Evolutionary conservation across 2,329 filamentous ascomycete species (phyloP), one percentile per base, ranked within the genome.

Genomic region (Xylaria sp.): DNA sequence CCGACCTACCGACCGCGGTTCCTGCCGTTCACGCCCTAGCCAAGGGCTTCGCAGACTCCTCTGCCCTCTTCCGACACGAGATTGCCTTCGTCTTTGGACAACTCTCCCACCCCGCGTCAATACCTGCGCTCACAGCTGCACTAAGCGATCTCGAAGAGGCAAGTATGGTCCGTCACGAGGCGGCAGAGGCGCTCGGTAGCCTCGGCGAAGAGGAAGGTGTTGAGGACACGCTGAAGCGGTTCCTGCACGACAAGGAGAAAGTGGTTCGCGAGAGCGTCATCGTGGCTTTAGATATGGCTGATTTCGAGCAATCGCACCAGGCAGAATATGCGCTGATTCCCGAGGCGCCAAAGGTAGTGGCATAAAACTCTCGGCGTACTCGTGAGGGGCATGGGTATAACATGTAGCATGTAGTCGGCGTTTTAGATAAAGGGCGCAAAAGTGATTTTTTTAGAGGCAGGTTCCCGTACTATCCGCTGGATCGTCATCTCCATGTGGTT

Each of bases 61-160:
- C 94, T 58, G 94, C 94, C 5, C 89, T 99, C 7, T 98, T 99
- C 87, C 91, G 96, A 73, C 96, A 99, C 83, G 96, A 99, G 80
- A 94, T 99, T 73, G 96, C 96, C 15, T 99, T 99, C 79, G 96
- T 99, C 15, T 99, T 99, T 75, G 96, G 96, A 64, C 96, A 99
- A 81, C 86, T 99, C 61, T 94, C 92, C 64, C 96, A 99, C 78
- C 96, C 96, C 1, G 95, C 95, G n/a, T 97, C 94, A 1, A 97
- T 99, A 73, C 94, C 96, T 4, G 93, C 93, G 68, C 87, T 99
- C 67, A 91, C 92, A 17, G 89, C 88, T 60, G 90, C 92, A 1
- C 85, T 99, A 67, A 92, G 92, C 75, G 87, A 99, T 79, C 83
- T 88, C 58, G 85, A 92, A 64, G 96, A 99, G 83, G 92, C 89